Conservation (phyloP, 2,329 filamentous ascomycete genomes). For the Tolypocladium album region DNA sequence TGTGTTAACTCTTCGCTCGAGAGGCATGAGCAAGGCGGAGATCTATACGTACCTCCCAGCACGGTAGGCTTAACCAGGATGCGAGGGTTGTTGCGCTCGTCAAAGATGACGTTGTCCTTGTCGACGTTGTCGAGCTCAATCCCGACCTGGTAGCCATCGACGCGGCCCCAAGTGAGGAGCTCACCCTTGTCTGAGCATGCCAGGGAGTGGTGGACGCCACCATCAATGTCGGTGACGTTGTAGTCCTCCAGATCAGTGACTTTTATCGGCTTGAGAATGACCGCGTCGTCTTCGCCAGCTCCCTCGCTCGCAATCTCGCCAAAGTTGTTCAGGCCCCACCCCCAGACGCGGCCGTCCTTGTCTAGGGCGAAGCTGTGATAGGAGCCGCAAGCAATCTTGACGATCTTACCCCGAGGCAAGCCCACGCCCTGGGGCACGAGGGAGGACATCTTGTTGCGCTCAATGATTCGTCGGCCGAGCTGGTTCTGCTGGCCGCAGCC, state of each 20-base stretch:
- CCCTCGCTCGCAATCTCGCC: conserved; percentile 61
- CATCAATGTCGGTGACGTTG: conserved; percentile 57
- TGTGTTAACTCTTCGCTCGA: neutral
- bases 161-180: conserved; percentile 50
- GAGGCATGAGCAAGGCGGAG: neutral
- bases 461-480: conserved; percentile 48
- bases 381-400: conserved; percentile 49
- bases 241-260: conserved; percentile 54
- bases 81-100: conserved; percentile 50
- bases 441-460: conserved; percentile 51
- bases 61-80: conserved; percentile 42
- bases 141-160: conserved; percentile 43
- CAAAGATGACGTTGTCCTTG: conserved; percentile 46
- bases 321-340: conserved; percentile 83
- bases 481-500: conserved; percentile 60
- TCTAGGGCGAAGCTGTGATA: conserved; percentile 79
- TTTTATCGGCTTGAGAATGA: conserved; percentile 59
- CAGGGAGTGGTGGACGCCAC: conserved; percentile 65
- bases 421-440: conserved; percentile 50
- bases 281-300: conserved; percentile 42
- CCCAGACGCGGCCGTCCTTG: conserved; percentile 58
- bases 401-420: conserved; percentile 47
- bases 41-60: conserved; percentile 29
- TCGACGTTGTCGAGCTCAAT: conserved; percentile 40
- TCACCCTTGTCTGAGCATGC: conserved; percentile 46